Evolutionary conservation across 345 rosid species (phyloP), one percentile per base, ranked within the genome.

Genomic region (Camelina sativa): DNA sequence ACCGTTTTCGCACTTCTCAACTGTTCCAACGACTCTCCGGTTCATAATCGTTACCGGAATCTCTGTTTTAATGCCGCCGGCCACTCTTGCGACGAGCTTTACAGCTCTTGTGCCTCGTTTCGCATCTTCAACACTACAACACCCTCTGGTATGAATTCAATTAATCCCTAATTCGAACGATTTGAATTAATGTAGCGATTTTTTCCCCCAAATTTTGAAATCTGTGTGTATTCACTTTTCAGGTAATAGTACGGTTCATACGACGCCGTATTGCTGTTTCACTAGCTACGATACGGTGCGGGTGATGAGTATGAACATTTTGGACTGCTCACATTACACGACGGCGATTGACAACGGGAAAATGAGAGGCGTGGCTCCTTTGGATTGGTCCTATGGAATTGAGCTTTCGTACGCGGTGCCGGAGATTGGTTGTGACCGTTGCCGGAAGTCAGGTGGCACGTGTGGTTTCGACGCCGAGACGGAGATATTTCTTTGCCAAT

Each of bases 351-450:
- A 85, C 50, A 61, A 72, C 1, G 92, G 90, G 8, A 71, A 62
- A 17, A 76, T 91, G 83, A 84, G 71, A 65, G 89, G 85, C 11
- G 65, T 84, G 20, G 85, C 79, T 3, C 97, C 98, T 2, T 10
- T 76, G 69, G 98, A 91, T 78, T 94, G 98, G 98, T 84, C 84
- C 8, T 94, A 91, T 11, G 96, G 97, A n/a, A 85, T 94, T 17
- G 85, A 86, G 58, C 78, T 94, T 58, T 84, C 91, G 1, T 91
- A 67, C 46, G 76, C 88, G 3, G 72, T 82, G 40, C 93, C 98
- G 1, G 92, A 92, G 4, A 85, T 83, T 11, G 97, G 92, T 5
- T 94, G 97, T 56, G 85, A 81, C 0, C 82, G 87, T 37, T 91
- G 98, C 78, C 75, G 79, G 48, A 67, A 51, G 25, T 90, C 98